phyloP scores from a whole-genome alignment of 2,329 filamentous ascomycete species.

The Fulvia fulva region DNA sequence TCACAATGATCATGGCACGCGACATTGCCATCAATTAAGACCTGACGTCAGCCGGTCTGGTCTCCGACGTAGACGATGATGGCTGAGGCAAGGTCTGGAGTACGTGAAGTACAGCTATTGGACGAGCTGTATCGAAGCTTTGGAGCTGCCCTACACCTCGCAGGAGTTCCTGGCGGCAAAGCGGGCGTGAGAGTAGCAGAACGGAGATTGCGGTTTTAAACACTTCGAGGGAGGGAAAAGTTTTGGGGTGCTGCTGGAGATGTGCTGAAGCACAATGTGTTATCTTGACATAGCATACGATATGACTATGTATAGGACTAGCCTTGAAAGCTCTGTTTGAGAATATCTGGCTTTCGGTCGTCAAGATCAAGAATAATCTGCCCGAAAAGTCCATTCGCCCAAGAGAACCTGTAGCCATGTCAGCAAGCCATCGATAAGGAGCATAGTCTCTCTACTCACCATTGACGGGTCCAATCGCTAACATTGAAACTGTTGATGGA shows the following conservation, averaged over 20 bases:
- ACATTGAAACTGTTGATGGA: conserved; percentile 48
- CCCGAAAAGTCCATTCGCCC: conserved; percentile 40
- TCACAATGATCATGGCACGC: neutral
- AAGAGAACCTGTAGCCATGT: conserved; percentile 41
- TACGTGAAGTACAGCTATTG: neutral
- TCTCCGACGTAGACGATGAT: neutral
- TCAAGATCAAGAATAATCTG: conserved; percentile 22
- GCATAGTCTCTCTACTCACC: conserved; percentile 30
- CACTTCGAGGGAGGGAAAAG: neutral
- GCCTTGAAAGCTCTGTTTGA: conserved; percentile 44
- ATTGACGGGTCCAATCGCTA: conserved; percentile 47
- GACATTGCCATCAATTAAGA: neutral
- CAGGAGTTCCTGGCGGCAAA: neutral
- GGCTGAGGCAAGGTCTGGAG: neutral
- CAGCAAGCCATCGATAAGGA: neutral
- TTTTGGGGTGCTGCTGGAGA: neutral
- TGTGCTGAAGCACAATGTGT: too few relatives aligned
- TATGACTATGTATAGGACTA: conserved; percentile 34
- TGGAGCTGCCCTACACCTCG: neutral
- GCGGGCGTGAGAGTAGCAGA: neutral
- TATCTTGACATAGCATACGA: neutral
- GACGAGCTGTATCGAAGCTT: neutral
- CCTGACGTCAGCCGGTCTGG: neutral
- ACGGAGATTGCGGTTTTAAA: neutral
- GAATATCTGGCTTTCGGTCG: conserved; percentile 19